Percentiles rank a stretch among this genome's conserved stretches.
phyloP scores from a whole-genome alignment of 352 stramenopile genomes.

The Globisporangium splendens region DNA sequence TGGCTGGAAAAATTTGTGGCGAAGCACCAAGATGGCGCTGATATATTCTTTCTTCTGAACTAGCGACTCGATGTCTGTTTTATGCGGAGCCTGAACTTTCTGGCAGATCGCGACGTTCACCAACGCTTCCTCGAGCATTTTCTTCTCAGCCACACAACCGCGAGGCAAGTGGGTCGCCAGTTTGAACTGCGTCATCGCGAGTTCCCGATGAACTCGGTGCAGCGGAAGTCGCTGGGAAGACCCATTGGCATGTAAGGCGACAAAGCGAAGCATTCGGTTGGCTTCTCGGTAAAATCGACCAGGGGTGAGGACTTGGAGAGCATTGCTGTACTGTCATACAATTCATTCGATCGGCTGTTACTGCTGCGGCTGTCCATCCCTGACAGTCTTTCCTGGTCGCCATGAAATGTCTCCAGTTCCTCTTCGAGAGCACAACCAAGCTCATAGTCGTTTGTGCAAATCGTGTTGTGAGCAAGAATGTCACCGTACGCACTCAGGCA shows the following conservation, averaged over 20 bases:
- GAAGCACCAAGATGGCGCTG: constrained; percentile 30
- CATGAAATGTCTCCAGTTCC: constrained; percentile 16
- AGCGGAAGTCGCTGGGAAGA: constrained; percentile 15
- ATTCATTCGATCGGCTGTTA: background rate
- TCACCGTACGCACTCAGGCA: constrained; percentile 57
- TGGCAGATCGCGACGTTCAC: constrained; percentile 24
- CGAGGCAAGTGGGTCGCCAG: constrained; percentile 48
- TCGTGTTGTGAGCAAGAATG: constrained; percentile 39
- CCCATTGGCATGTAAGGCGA: constrained; percentile 17
- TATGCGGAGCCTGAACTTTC: background rate
- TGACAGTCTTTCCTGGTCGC: background rate
- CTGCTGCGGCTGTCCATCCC: background rate
- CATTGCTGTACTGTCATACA: constrained; percentile 9
- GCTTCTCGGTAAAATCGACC: constrained; percentile 66
- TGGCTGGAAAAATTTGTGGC: constrained; percentile 57
- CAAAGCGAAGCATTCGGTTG: constrained; percentile 44
- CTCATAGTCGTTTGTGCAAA: constrained; percentile 40
- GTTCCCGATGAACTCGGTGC: constrained; percentile 24
- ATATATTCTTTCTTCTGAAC: constrained; percentile 35
- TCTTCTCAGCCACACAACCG: constrained; percentile 45
- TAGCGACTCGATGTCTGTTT: background rate
- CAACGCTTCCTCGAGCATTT: constrained; percentile 42
- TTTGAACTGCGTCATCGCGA: constrained; percentile 54
- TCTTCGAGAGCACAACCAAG: constrained; percentile 47
- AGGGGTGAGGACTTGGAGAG: constrained; percentile 39